Base-by-base conservation (phyloP, 768 basidiomycete genomes). In the Calocera viscosa region DNA sequence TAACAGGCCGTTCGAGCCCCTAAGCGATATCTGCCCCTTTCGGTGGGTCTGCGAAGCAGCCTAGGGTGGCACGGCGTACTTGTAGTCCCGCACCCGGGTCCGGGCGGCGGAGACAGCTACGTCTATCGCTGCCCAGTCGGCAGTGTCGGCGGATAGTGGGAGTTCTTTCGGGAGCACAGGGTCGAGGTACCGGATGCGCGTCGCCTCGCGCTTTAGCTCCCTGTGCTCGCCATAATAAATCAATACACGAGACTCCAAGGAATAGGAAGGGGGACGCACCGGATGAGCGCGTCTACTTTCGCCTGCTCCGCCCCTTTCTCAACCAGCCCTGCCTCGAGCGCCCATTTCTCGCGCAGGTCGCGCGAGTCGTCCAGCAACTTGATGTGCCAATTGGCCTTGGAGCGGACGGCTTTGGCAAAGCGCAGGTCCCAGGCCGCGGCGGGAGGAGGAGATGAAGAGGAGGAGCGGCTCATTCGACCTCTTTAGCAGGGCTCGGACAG, bases 161-260 rank as follows among this genome's bases (percentile, higher is more conserved):
- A 47, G 2, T 8, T 40, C 2, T 41, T 5, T 26, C n/a, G 28
- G 16, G 47, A 64, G 26, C 11, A 49, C n/a, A 10, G 39, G 22
- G 43, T 65, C 67, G 34, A 53, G 38, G 14, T 35, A 16, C 43
- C 3, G 32, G 35, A 49, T 49, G 12, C 63, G 26, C n/a, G 10
- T 22, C 10, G 67, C 67, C 26, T 67, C 67, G 43, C 43, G 33
- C 43, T 64, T 67, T 16, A 67, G 67, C n/a, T 67, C 67, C 34
- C 67, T 67, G 41, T 11, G 24, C n/a, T n/a, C n/a, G n/a, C n/a
- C n/a, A n/a, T n/a, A n/a, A n/a, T n/a, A n/a, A n/a, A n/a, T n/a
- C n/a, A n/a, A n/a, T n/a, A n/a, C n/a, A n/a, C n/a, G n/a, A n/a
- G n/a, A n/a, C n/a, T n/a, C n/a, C n/a, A n/a, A n/a, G n/a, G n/a